A percentile compares a stretch with the other conserved stretches of the same genome.
Evolutionary conservation across 2,329 filamentous ascomycete species (phyloP).

Genomic region (Aspergillus sp.): DNA sequence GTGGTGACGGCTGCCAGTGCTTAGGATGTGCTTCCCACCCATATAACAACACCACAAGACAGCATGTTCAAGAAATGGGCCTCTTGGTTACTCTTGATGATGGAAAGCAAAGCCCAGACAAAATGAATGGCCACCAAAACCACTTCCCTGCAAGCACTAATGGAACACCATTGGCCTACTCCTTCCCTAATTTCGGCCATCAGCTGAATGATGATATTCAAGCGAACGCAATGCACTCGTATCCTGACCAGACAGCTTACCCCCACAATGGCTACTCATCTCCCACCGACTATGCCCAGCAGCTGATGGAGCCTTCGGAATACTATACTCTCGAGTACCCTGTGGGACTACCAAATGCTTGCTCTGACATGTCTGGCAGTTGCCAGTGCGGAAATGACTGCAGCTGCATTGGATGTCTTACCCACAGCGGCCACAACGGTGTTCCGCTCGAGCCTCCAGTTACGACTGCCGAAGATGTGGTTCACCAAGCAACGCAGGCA

Average conservation of each 20-base stretch:
- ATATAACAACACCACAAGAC: conserved; percentile 41
- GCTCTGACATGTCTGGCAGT: conserved; percentile 45
- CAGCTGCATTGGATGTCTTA: conserved; percentile 49
- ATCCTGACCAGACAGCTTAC: conserved; percentile 12
- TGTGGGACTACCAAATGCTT: conserved; percentile 33
- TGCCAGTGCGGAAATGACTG: conserved; percentile 51
- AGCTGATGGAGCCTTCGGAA: conserved; percentile 36
- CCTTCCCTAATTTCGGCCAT: conserved; percentile 12
- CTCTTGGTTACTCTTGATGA: conserved; percentile 34
- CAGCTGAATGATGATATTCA: conserved; percentile 9
- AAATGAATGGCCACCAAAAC: conserved; percentile 14
- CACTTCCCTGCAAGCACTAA: conserved; percentile 13
- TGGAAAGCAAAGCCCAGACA: conserved; percentile 18
- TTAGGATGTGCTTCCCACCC: conserved; percentile 43
- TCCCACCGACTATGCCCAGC: conserved; percentile 18
- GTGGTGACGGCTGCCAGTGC: conserved; percentile 43
- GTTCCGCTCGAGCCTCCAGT: conserved; percentile 27
- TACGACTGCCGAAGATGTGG: conserved; percentile 1
- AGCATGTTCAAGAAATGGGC: conserved; percentile 44
- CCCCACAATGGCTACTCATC: conserved; percentile 21
- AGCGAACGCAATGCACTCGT: conserved; percentile 13
- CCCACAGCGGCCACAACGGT: conserved; percentile 47
- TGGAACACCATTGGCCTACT: conserved; percentile 12
- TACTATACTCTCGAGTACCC: conserved; percentile 41
- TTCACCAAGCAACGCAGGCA: background rate